Conservation (phyloP, 2,329 filamentous ascomycete genomes). For the Scedosporium apiospermum region DNA sequence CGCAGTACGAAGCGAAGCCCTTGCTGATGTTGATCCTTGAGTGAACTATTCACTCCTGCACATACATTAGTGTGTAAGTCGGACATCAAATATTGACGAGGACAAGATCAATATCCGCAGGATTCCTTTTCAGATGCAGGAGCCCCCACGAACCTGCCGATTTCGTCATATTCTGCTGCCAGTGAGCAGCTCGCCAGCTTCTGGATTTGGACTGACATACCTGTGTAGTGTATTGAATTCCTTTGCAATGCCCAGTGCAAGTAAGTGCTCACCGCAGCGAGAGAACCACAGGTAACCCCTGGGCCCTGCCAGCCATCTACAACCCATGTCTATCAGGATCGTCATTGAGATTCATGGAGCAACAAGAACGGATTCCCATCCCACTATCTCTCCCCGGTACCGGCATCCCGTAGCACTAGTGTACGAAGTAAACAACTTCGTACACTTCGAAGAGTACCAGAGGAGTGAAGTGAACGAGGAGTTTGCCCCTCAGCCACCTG, state of each 20-base stretch:
- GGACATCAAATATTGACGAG: background rate
- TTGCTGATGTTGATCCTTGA: background rate
- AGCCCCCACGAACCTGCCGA: no score
- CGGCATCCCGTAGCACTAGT: background rate
- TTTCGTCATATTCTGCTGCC: no score
- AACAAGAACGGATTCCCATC: no score
- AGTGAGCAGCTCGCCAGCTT: no score
- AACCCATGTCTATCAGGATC: no score
- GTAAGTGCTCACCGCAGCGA: background rate
- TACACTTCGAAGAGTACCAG: background rate
- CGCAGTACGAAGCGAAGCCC: background rate
- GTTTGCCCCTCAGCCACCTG: no score
- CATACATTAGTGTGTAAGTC: background rate
- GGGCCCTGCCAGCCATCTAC: background rate
- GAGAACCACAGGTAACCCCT: background rate
- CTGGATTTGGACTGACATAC: no score
- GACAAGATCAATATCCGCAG: no score
- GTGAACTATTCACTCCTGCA: background rate
- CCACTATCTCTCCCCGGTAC: background rate
- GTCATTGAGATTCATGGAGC: background rate
- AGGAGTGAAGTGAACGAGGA: no score
- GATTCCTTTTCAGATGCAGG: no score
- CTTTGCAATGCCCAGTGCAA: background rate
- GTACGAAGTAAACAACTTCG: background rate
- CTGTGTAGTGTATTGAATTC: no score